Evolutionary conservation across 352 stramenopile species (phyloP).

Genomic region (Globisporangium apiculatum): DNA sequence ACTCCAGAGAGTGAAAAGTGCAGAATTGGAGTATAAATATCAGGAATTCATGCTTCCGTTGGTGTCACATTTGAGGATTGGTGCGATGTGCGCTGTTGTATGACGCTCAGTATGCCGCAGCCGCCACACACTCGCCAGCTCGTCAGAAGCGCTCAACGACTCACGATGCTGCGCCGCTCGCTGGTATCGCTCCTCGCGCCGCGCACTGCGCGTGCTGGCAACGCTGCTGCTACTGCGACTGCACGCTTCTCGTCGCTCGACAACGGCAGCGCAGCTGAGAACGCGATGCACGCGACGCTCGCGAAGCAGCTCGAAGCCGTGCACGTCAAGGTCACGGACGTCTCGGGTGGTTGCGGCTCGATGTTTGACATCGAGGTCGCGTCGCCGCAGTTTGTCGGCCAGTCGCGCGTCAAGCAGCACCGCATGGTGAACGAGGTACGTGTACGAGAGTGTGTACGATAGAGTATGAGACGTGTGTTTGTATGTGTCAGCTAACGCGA

Average conservation of each 20-base stretch:
- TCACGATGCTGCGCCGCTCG: conserved; percentile 7
- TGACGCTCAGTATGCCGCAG: too few relatives aligned
- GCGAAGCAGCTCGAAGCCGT: conserved; percentile 48
- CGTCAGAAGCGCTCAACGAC: not conserved
- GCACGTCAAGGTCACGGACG: conserved; percentile 81
- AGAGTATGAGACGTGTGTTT: not conserved
- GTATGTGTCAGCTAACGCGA: not conserved
- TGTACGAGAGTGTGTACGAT: not conserved
- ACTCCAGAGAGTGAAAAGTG: too few relatives aligned
- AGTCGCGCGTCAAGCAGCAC: conserved; percentile 85
- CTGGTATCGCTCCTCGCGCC: not conserved
- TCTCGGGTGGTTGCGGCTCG: conserved; percentile 84
- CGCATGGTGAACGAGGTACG: conserved; percentile 81
- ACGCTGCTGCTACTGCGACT: not conserved
- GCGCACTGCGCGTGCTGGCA: not conserved
- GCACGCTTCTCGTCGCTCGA: conserved; percentile 14
- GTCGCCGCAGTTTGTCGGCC: conserved; percentile 67
- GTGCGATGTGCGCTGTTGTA: too few relatives aligned
- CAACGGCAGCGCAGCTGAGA: conserved; percentile 41
- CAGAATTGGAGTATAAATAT: too few relatives aligned
- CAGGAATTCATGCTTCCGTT: too few relatives aligned
- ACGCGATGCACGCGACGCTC: conserved; percentile 64
- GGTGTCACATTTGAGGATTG: too few relatives aligned
- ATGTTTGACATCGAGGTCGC: conserved; percentile 87
- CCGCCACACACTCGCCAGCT: too few relatives aligned